Evolutionary conservation across 148 eudicot species (phyloP).

Genomic region (Nyssa sinensis): DNA sequence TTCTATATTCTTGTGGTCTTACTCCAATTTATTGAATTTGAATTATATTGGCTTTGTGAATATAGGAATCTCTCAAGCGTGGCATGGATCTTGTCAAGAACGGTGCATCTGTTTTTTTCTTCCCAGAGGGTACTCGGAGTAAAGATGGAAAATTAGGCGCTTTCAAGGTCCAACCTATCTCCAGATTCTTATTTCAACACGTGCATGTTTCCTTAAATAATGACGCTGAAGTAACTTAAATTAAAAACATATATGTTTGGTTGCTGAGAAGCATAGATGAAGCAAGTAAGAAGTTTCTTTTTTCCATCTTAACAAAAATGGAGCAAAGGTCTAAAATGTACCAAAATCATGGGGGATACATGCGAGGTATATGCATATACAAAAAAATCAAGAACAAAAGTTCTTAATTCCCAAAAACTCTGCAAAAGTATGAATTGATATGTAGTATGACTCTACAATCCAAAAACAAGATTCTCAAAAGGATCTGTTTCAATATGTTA

Average conservation of each 20-base stretch:
- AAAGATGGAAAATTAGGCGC: constrained; percentile 77
- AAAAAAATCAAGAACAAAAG: too few relatives aligned
- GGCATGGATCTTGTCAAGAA: constrained; percentile 80
- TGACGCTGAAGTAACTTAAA: background rate
- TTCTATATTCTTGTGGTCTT: background rate
- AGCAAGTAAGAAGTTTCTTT: background rate
- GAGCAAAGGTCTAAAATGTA: background rate
- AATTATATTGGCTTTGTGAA: background rate
- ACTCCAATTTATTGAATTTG: background rate
- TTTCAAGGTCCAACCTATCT: constrained; percentile 70
- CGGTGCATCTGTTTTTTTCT: constrained; percentile 91
- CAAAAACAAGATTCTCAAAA: too few relatives aligned
- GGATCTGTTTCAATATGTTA: too few relatives aligned
- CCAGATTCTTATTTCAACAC: background rate
- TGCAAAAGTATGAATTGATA: too few relatives aligned
- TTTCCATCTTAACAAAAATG: background rate
- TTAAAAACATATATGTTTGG: background rate
- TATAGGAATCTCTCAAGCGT: constrained; percentile 78
- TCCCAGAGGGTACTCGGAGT: constrained; percentile 97
- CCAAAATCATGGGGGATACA: too few relatives aligned
- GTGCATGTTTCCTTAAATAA: background rate
- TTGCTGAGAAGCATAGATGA: background rate
- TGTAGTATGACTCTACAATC: too few relatives aligned
- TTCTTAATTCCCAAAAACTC: too few relatives aligned
- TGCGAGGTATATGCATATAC: too few relatives aligned